Base-by-base conservation (phyloP, 2,329 filamentous ascomycete species). In the Sphaerulina musiva region DNA sequence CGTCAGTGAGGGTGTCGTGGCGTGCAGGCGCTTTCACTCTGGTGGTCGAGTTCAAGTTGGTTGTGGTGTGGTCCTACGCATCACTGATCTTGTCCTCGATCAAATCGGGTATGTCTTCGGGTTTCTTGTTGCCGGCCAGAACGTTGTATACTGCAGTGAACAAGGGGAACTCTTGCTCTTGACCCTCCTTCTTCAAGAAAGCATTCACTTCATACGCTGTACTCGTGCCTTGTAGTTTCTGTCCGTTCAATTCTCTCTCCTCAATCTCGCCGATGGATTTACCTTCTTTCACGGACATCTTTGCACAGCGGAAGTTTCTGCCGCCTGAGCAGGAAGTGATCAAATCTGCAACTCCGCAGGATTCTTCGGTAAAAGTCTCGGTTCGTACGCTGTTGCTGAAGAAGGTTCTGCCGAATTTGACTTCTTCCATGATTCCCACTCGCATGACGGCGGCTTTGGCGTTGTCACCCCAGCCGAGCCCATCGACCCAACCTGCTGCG, bases 371-470 rank as follows among this genome's bases (percentile, higher is more conserved):
- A 70, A 98, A 97, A 0, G 93, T 98, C 54, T 81, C 82, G 8
- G 86, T 82, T 60, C 86, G 81, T 26, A 93, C 85, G 1, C 87
- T 88, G 65, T 91, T 81, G 14, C 83, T 82, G 70, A 97, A 98
- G 77, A 97, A 98, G 64, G 86, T 83, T 71, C 91, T 89, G 61
- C 92, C 92, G 64, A 98, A 98, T 69, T 87, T 86, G 66, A 97
- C 89, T 86, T 96, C 95, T 74, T 98, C 93, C 64, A 96, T 80
- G 44, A 98, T 82, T 6, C 93, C 93, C 17, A 97, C 86, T 41
- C 93, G 87, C 89, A 98, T 97, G 57, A 98, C 85, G 44, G 93
- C 93, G n/a, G 93, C 90, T 76, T 98, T 97, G 62, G 92, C 92
- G 64, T 97, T 98, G 76, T 97, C 91, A 67, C 93, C 93, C 92